Conservation (phyloP, 345 rosid genomes). For the Dipteronia sinensis region DNA sequence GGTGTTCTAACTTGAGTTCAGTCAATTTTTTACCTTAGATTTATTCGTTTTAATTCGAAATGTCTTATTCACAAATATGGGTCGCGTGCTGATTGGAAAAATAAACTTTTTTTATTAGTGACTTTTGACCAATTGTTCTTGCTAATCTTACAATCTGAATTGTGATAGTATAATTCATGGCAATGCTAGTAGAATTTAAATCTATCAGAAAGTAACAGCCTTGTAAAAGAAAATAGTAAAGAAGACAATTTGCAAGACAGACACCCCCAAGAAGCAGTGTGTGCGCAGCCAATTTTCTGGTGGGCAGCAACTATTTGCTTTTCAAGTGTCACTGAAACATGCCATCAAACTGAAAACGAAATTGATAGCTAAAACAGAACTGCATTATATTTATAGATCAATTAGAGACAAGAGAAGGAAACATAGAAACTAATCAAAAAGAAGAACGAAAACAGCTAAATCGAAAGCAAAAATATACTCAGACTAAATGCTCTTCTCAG, state of each 20-base stretch:
- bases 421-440: too few relatives aligned
- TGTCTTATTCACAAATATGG: too few relatives aligned
- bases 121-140: too few relatives aligned
- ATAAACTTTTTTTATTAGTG: too few relatives aligned
- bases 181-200: not conserved
- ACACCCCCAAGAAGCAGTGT: too few relatives aligned
- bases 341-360: not conserved
- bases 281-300: not conserved
- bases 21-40: too few relatives aligned
- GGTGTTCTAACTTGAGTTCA: too few relatives aligned
- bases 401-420: not conserved
- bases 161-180: not conserved
- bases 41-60: too few relatives aligned
- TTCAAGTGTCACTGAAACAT: not conserved
- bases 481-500: too few relatives aligned
- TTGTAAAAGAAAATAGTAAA: not conserved
- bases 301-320: not conserved
- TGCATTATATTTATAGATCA: not conserved
- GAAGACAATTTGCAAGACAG: too few relatives aligned
- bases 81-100: too few relatives aligned
- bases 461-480: conserved; percentile 16
- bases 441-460: not conserved
- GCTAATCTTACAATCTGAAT: not conserved
- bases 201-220: not conserved
- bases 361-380: not conserved